Base-by-base conservation (phyloP, 495 filamentous ascomycete genomes). In the Peziza echinospora region DNA sequence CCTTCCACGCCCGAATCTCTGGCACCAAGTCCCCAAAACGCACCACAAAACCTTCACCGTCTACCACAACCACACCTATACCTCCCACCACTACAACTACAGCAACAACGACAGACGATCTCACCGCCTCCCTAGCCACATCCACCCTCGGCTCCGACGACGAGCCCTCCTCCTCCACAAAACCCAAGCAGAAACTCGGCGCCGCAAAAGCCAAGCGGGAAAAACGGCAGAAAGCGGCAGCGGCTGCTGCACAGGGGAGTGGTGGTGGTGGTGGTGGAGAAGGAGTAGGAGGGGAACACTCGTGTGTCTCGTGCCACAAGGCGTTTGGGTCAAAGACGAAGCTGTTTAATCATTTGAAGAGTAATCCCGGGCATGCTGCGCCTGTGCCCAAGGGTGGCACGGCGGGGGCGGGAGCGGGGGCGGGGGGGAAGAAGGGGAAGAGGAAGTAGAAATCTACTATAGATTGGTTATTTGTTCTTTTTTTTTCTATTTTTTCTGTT, bases 171-270 rank as follows among this genome's bases (percentile, higher is more conserved):
- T 8, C n/a, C 26, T 17, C 21, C 40, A 21, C 47, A 24, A 51
- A 46, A 19, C 21, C 47, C 25, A 48, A 21, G 8, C 44, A 47
- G 1, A 84, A 80, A 52, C 30, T 82, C 2, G 86, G 89, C 21
- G 93, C 86, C 60, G 89, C 89, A 7, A 93, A 87, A 58, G 71
- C 80, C 49, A 93, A 83, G 59, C 72, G 82, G 39, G 78, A 82
- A 34, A 93, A 84, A 61, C 83, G 75, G 55, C 79, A 80, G 23
- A 70, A 74, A 26, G 62, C 71, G 47, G 67, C 72, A 17, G 60
- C 62, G 16, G 61, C 59, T 16, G 50, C 63, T 2, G 52, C 62
- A 23, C 61, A 63, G 34, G 53, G 58, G 9, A 58, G 59, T 34
- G 67, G 67, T 57, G 3, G 13, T 11, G 3, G 13, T 17, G 41